Evolutionary conservation across 2,329 filamentous ascomycete genomes (phyloP).

Genomic region (Cordyceps tenuipes): DNA sequence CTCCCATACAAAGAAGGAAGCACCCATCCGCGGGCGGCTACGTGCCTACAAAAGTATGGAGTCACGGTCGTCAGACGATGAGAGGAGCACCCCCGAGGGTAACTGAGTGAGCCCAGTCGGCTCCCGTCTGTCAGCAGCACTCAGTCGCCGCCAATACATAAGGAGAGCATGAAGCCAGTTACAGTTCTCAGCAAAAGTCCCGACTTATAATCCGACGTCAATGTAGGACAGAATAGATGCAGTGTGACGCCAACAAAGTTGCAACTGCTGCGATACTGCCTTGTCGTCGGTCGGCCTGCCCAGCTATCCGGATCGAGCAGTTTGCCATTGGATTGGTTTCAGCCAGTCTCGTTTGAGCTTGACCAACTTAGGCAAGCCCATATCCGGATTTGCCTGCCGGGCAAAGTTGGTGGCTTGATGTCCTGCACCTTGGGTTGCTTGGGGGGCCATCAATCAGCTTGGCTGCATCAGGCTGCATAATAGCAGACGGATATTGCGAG

Average conservation of each 20-base stretch:
- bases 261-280: neutral
- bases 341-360: neutral
- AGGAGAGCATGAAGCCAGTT: neutral
- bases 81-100: neutral
- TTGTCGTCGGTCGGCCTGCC: neutral
- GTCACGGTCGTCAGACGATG: neutral
- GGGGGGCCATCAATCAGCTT: neutral
- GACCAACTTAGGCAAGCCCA: neutral
- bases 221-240: neutral
- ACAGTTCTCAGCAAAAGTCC: neutral
- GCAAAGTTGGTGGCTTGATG: neutral
- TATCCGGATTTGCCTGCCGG: slow-evolving; percentile 3
- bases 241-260: neutral
- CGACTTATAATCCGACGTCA: neutral
- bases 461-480: neutral
- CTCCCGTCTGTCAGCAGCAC: neutral
- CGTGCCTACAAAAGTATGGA: neutral
- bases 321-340: neutral
- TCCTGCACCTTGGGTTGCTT: neutral
- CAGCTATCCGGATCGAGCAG: neutral
- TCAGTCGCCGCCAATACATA: neutral
- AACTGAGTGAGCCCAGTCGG: neutral
- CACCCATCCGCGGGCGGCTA: neutral
- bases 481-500: neutral
- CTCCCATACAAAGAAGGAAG: neutral